A percentile compares a stretch with the other conserved stretches of the same genome.
Evolutionary conservation across 2,329 filamentous ascomycete genomes (phyloP).

Genomic region (Colletotrichum spinosum): DNA sequence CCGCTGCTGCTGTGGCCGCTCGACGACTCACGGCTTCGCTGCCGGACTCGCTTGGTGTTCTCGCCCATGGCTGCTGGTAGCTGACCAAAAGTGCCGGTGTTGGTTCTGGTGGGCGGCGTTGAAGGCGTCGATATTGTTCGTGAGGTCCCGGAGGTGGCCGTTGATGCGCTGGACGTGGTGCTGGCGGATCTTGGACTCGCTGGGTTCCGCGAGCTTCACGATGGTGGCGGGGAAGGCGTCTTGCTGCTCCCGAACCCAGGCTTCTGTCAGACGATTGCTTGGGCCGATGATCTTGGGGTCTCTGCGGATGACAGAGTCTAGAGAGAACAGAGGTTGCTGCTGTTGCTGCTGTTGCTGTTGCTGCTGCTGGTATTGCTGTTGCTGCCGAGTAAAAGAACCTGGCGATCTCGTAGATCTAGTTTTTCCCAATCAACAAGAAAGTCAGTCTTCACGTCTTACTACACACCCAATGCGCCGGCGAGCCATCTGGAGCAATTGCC

Average conservation of each 20-base stretch:
- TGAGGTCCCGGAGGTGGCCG: constrained; percentile 25
- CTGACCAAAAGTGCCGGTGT: constrained; percentile 5
- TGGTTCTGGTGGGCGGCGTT: constrained; percentile 1
- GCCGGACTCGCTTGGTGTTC: constrained; percentile 34
- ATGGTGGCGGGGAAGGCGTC: constrained; percentile 30
- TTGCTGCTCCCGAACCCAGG: constrained; percentile 35
- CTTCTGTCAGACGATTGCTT: constrained; percentile 33
- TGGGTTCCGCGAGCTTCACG: constrained; percentile 32
- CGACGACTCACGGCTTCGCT: constrained; percentile 33
- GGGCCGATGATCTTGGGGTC: constrained; percentile 29
- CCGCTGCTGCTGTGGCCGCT: neutral
- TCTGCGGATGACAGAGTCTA: constrained; percentile 29
- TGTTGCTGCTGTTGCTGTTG: no score
- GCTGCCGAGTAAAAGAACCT: constrained; percentile 34
- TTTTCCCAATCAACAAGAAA: neutral
- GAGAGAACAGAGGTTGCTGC: constrained; percentile 23
- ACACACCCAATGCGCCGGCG: neutral
- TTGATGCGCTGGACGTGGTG: constrained; percentile 30
- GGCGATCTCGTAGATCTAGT: constrained; percentile 37
- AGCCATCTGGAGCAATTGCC: neutral
- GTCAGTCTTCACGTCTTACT: neutral
- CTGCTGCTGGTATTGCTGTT: neutral
- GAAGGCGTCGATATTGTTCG: constrained; percentile 30
- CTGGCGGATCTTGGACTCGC: constrained; percentile 28
- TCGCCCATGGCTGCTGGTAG: constrained; percentile 28